These are phyloP conservation scores for Cyphellophora europaea DNA, from an alignment of 2,329 filamentous ascomycete genomes.

Conservation along the genomic window DNA sequence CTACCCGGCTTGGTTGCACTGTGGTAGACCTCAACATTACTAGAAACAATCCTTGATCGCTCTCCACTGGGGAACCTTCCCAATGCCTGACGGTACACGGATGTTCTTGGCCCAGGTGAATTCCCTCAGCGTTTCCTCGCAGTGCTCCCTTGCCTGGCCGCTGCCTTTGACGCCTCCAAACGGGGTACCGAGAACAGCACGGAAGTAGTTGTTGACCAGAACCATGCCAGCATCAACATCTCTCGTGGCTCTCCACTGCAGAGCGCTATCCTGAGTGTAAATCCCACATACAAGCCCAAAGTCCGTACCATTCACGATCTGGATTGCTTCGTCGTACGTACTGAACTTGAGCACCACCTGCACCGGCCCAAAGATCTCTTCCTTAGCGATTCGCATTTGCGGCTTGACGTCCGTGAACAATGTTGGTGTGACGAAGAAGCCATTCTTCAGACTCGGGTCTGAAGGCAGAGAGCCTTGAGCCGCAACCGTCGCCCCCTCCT, in stretches of 20 bases:
- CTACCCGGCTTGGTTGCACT: too few relatives aligned
- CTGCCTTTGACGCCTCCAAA: constrained; percentile 73
- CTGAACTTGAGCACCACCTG: constrained; percentile 28
- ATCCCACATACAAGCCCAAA: constrained; percentile 31
- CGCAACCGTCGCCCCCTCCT: constrained; percentile 36
- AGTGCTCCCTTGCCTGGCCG: constrained; percentile 66
- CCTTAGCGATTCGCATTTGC: constrained; percentile 25
- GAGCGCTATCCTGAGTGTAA: constrained; percentile 29
- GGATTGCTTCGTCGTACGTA: constrained; percentile 28
- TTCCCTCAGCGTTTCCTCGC: constrained; percentile 44
- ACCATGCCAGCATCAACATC: constrained; percentile 33
- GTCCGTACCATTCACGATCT: constrained; percentile 27
- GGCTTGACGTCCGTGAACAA: constrained; percentile 25
- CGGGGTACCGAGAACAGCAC: constrained; percentile 22
- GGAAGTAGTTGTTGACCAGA: constrained; percentile 32
- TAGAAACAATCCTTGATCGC: background rate
- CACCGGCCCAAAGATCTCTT: constrained; percentile 35
- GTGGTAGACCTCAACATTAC: too few relatives aligned
- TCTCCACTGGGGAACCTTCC: constrained; percentile 1
- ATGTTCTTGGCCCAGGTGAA: constrained; percentile 56
- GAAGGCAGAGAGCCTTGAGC: constrained; percentile 25
- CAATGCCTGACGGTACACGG: constrained; percentile 4
- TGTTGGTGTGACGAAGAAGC: constrained; percentile 30
- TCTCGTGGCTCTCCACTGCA: constrained; percentile 29
- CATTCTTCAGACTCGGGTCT: constrained; percentile 25